Evolutionary conservation across 768 basidiomycete species (phyloP).

Genomic region (Flagelloscypha sp.): DNA sequence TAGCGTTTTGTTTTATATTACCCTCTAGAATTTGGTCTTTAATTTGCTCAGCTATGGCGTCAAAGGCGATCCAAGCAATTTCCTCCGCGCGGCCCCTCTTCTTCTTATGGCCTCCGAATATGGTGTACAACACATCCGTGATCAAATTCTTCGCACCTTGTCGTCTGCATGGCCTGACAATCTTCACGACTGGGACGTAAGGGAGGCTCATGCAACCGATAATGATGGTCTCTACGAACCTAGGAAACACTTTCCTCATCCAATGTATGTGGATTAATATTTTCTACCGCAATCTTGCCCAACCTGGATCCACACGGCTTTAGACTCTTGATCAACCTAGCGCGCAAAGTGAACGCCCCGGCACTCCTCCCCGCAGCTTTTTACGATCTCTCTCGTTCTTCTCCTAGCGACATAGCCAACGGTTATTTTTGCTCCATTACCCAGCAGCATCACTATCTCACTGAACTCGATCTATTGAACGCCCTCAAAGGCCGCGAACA

Average conservation of each 20-base stretch:
- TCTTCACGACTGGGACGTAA: constrained; percentile 57
- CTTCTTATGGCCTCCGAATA: constrained; percentile 61
- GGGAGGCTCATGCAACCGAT: constrained; percentile 52
- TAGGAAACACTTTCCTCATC: constrained; percentile 51
- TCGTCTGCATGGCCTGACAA: constrained; percentile 49
- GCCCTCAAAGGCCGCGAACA: constrained; percentile 66
- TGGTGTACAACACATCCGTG: constrained; percentile 47
- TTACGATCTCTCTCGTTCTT: constrained; percentile 69
- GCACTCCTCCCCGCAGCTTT: constrained; percentile 68
- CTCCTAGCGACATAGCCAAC: constrained; percentile 51
- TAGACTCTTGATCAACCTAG: constrained; percentile 62
- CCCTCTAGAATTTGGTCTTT: constrained; percentile 3
- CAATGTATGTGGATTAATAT: constrained; percentile 42
- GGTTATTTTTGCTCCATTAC: constrained; percentile 36
- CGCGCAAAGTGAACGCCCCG: constrained; percentile 43
- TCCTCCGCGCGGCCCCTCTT: constrained; percentile 45
- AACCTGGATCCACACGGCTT: constrained; percentile 6
- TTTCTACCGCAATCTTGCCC: constrained; percentile 1
- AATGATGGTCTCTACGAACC: constrained; percentile 46
- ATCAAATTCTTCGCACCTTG: constrained; percentile 47
- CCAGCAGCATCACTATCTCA: constrained; percentile 31
- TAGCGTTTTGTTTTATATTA: background rate
- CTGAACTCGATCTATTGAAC: constrained; percentile 46
- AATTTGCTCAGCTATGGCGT: constrained; percentile 34
- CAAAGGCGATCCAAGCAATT: constrained; percentile 40